Evolutionary conservation across 805 yeast species (phyloP), one percentile per base, ranked within the genome.

Genomic region (Schwanniomyces yamadae): DNA sequence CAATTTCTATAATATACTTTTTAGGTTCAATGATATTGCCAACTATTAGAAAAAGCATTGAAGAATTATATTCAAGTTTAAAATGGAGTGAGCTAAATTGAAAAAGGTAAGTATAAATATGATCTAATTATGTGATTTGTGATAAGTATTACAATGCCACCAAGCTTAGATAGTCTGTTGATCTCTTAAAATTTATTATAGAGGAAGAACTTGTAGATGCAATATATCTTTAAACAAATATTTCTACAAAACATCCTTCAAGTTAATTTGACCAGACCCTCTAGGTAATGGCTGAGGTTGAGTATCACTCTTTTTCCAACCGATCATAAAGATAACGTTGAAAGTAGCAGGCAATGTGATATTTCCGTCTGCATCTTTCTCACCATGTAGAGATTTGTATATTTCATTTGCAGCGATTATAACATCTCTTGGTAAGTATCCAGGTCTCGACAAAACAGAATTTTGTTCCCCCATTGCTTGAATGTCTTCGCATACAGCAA

Each of bases 401-500:
- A 87, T 84, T 17, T 85, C 82, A 41, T 82, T 82, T 0, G 91
- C 81, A 0, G 93, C 87, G n/a, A 80, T 58, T 15, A 86, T 58
- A 12, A 84, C 69, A 50, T 84, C 93, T 42, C 80, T 68, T 4
- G 70, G 69, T 30, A 69, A 44, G 33, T 49, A 46, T 17, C 52
- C 52, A 4, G 70, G 46, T 32, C 73, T 48, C 5, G 81, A 69
- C 21, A 86, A 53, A 17, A 78, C 75, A 3, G 93, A 80, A 53
- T 85, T 87, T 39, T 80, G 80, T 57, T 87, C 95, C 4, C 95
- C 95, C 95, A 86, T 86, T 15, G 75, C 61, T 52, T 83, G 86
- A 26, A 87, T 58, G 46, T 87, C 95, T 35, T 74, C 76, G 63
- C 86, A 69, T 25, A 87, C 59, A 3, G 86, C 71, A 37, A 77